Base-by-base conservation (phyloP, 495 filamentous ascomycete species). In the Xylaria palmicola region DNA sequence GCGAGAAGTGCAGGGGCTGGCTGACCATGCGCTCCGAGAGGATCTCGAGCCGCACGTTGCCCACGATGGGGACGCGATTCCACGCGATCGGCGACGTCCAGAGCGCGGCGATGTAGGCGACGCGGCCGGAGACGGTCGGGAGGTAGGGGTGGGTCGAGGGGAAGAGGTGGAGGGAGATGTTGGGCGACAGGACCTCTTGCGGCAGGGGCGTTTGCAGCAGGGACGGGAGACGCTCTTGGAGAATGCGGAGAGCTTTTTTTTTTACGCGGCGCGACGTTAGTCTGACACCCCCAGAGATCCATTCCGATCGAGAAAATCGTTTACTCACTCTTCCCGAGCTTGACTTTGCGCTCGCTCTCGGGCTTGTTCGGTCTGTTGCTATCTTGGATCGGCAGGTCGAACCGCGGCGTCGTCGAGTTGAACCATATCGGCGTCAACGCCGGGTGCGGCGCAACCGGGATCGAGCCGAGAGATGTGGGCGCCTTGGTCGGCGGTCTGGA, bases 51-150 rank as follows among this genome's bases (percentile, higher is more conserved):
- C 86, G 86, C 4, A 96, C 90, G 68, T 96, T 95, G 36, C 93
- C 92, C 24, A 97, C 81, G 0, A 97, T 80, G 9, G 94, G 94
- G 0, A 98, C 80, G 37, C 89, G 86, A 65, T 95, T 93, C 94
- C 94, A 98, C 17, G 93, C 95, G 24, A 98, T 85, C 0, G 94
- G 94, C 1, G 92, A 88, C 2, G 94, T 96, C 93, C 93, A 97
- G 15, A 98, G 79, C 1, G 94, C 94, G 19, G 94, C 93, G 41
- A 88, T 88, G 72, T 98, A 98, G 30, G 90, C 86, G 13, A 97
- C 89, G 30, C 91, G 85, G 43, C 94, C 94, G 6, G 90, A 88
- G 50, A 97, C 95, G 8, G 86, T 89, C 48, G 94, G 94, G 12
- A 98, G 90, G 70, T 97, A 90, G 2, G 92, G 95, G 68, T 98